Base-by-base conservation (phyloP, 176 grass and related monocot species). In the Phoenix roebelenii region DNA sequence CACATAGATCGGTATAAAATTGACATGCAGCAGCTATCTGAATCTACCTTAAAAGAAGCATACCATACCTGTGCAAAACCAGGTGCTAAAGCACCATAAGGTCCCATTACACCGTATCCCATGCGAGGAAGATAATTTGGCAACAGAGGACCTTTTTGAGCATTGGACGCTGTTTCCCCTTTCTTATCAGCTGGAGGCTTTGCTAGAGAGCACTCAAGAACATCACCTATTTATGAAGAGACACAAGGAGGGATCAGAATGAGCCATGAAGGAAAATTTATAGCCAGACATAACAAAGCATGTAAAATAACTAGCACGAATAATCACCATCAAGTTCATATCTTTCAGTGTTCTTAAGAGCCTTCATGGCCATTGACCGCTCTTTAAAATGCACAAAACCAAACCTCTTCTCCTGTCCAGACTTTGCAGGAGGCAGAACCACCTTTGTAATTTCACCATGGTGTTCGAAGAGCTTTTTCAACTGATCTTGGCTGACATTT, bases 331-430 rank as follows among this genome's bases (percentile, higher is more conserved):
- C 73, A 57, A 97, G 65, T 71, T 97, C 80, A 80, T 97, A 91
- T 79, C 67, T 83, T 66, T 88, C 78, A 0, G 83, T 82, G 23
- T 79, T 79, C 71, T 90, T 68, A 48, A 97, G 51, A 63, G 92
- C 83, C 74, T 84, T 88, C 81, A 91, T 97, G 22, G 78, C 92
- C 70, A 69, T 87, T 54, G 67, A 62, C 4, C 70, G 54, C 30
- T 97, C 78, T 74, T 82, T 88, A 54, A 97, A 97, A 81, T 97
- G 87, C 65, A 97, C 83, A 82, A 97, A 97, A 71, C 83, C 92
- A 48, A 82, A 97, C 57, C 83, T 76, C 66, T 91, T 97, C 68
- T 85, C 81, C 72, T 97, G 87, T 4, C 92, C 87, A 69, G 68
- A 19, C 77, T 88, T 97, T 76, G 83, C 57, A 55, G 92, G 87